These are phyloP conservation scores for Aspergillus coremiiformis DNA, from an alignment of 495 filamentous ascomycete species.

Conservation along the genomic window DNA sequence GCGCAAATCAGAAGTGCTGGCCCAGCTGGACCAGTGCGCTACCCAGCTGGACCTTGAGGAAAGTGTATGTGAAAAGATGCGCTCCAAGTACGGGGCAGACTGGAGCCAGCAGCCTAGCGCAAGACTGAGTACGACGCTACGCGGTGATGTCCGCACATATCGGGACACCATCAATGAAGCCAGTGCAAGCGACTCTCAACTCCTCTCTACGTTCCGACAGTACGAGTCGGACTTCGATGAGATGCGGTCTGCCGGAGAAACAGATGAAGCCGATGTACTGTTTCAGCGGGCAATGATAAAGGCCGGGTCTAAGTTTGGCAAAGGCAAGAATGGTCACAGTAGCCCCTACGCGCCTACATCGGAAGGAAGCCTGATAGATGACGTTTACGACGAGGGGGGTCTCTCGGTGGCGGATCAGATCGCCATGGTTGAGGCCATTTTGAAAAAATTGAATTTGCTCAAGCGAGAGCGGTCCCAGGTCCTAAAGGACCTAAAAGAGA, in stretches of 20 bases:
- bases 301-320: constrained; percentile 52
- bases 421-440: constrained; percentile 75
- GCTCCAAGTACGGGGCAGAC: constrained; percentile 89
- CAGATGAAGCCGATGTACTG: constrained; percentile 78
- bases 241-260: constrained; percentile 85
- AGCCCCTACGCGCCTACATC: constrained; percentile 49
- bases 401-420: constrained; percentile 86
- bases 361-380: constrained; percentile 79
- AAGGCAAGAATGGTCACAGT: constrained; percentile 52
- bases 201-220: constrained; percentile 74
- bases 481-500: constrained; percentile 93
- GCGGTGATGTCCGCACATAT: constrained; percentile 80
- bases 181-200: constrained; percentile 75
- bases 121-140: constrained; percentile 76
- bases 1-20: constrained; percentile 65
- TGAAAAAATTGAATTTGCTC: constrained; percentile 85
- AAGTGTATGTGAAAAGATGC: constrained; percentile 98
- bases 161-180: constrained; percentile 84
- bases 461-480: constrained; percentile 87
- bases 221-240: constrained; percentile 87
- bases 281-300: constrained; percentile 79
- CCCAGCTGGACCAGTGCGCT: constrained; percentile 65
- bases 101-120: constrained; percentile 97
- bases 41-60: constrained; percentile 94
- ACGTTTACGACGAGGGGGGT: constrained; percentile 75